A percentile compares a stretch with the other conserved stretches of the same genome.
These are phyloP conservation scores for Coemansia brasiliensis DNA, from an alignment of 192 early-diverging fungal species.

Conservation along the genomic window DNA sequence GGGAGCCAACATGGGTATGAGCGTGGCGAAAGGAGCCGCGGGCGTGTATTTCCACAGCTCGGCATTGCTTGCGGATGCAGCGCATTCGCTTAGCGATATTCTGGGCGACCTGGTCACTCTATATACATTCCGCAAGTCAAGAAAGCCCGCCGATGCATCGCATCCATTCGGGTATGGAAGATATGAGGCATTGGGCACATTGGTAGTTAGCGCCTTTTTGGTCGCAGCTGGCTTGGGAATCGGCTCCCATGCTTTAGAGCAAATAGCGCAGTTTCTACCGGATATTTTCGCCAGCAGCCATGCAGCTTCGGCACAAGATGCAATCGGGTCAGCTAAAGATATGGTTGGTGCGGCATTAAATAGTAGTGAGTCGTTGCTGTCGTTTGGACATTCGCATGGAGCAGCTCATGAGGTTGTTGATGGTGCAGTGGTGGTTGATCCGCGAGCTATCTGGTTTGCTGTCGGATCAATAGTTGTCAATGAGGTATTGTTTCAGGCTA, in stretches of 20 bases:
- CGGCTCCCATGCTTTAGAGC: slow-evolving; percentile 63
- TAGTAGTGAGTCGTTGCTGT: slow-evolving; percentile 16
- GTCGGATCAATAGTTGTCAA: slow-evolving; percentile 68
- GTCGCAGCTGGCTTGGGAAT: slow-evolving; percentile 68
- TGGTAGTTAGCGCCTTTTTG: slow-evolving; percentile 67
- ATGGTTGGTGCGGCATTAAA: slow-evolving; percentile 10
- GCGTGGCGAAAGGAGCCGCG: slow-evolving; percentile 63
- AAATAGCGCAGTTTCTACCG: slow-evolving; percentile 46
- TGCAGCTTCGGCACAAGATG: slow-evolving; percentile 6
- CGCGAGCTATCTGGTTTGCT: slow-evolving; percentile 73
- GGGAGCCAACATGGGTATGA: slow-evolving; percentile 62
- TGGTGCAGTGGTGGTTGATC: slow-evolving; percentile 50
- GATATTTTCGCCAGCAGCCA: slow-evolving; percentile 1
- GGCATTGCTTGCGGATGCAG: slow-evolving; percentile 76
- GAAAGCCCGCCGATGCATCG: slow-evolving; percentile 58
- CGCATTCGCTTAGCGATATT: slow-evolving; percentile 76
- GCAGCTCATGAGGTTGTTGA: slow-evolving; percentile 25
- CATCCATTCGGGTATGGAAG: slow-evolving; percentile 75
- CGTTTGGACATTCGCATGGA: slow-evolving; percentile 30
- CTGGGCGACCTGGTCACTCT: slow-evolving; percentile 77
- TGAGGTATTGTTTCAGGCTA: slow-evolving; percentile 73
- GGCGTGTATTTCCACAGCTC: slow-evolving; percentile 73
- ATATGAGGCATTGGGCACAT: slow-evolving; percentile 65
- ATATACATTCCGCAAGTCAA: slow-evolving; percentile 72
- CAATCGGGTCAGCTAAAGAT: slow-evolving; percentile 13